These are phyloP conservation scores for Meira nashicola DNA, from an alignment of 1,284 basidiomycete genomes.

Conservation along the genomic window DNA sequence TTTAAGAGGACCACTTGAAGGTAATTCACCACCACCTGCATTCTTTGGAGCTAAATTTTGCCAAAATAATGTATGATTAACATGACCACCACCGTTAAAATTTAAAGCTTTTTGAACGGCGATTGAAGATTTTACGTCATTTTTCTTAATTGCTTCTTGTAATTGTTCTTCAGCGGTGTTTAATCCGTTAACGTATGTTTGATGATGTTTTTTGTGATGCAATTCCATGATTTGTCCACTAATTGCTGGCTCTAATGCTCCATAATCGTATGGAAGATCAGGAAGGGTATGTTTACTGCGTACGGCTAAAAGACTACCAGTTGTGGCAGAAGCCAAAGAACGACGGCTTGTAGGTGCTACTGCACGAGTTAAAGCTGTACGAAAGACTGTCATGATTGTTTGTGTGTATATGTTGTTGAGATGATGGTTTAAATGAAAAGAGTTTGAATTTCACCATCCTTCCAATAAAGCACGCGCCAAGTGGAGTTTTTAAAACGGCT, in stretches of 20 bases:
- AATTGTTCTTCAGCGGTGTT: conserved; percentile 47
- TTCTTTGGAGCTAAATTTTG: conserved; percentile 45
- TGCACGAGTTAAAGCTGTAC: conserved; percentile 30
- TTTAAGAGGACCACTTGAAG: conserved; percentile 37
- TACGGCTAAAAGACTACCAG: conserved; percentile 15
- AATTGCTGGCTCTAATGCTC: conserved; percentile 49
- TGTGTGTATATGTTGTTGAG: neutral
- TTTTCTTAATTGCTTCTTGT: conserved; percentile 33
- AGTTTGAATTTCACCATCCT: no score
- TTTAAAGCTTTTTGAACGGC: conserved; percentile 44
- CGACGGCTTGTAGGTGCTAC: conserved; percentile 15
- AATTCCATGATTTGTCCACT: conserved; percentile 51
- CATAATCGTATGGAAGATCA: conserved; percentile 49
- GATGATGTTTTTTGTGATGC: conserved; percentile 52
- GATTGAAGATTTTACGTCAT: conserved; percentile 39
- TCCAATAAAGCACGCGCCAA: no score
- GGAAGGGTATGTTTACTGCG: conserved; percentile 52
- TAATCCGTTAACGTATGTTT: conserved; percentile 51
- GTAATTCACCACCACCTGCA: conserved; percentile 43
- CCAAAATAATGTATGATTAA: conserved; percentile 53
- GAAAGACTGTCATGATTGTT: conserved; percentile 22
- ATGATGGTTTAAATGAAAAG: neutral
- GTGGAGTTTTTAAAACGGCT: no score
- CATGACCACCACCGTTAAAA: conserved; percentile 51
- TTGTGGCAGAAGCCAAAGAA: conserved; percentile 11